These are phyloP conservation scores for Boletellus deceptivus DNA, from an alignment of 1,284 basidiomycete species.

Conservation along the genomic window DNA sequence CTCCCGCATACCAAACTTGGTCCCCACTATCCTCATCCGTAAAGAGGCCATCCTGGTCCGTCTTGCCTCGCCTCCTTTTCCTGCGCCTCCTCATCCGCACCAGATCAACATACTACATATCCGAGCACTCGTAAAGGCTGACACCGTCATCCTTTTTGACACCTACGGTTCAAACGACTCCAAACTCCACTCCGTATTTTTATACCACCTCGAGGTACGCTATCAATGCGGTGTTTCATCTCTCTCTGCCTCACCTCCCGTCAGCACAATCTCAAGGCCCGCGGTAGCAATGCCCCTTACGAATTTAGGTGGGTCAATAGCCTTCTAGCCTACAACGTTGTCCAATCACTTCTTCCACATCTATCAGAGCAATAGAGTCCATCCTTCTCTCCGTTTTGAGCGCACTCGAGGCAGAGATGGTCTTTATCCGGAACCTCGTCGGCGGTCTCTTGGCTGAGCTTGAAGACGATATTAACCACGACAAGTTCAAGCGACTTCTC, in stretches of 20 bases:
- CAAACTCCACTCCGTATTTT: slow-evolving; percentile 79
- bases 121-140: slow-evolving; percentile 90
- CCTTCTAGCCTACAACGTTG: slow-evolving; percentile 6
- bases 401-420: slow-evolving; percentile 91
- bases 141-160: slow-evolving; percentile 91
- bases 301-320: slow-evolving; percentile 76
- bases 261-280: slow-evolving; percentile 77
- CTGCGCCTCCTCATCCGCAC: slow-evolving; percentile 1
- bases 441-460: slow-evolving; percentile 86
- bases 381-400: slow-evolving; percentile 85
- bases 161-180: slow-evolving; percentile 84
- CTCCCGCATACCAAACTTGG: slow-evolving; percentile 88
- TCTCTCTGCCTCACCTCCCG: slow-evolving; percentile 14
- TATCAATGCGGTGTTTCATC: slow-evolving; percentile 13
- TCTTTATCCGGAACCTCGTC: slow-evolving; percentile 84
- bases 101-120: slow-evolving; percentile 94
- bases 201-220: slow-evolving; percentile 83
- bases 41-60: slow-evolving; percentile 84
- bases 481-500: slow-evolving; percentile 85
- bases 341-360: slow-evolving; percentile 16
- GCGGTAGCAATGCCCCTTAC: slow-evolving; percentile 70
- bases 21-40: slow-evolving; percentile 90
- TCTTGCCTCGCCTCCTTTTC: slow-evolving; percentile 10
- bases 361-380: slow-evolving; percentile 79
- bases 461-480: slow-evolving; percentile 90